Base-by-base conservation (phyloP, 768 basidiomycete genomes). In the Candolleomyces aberdarensis region DNA sequence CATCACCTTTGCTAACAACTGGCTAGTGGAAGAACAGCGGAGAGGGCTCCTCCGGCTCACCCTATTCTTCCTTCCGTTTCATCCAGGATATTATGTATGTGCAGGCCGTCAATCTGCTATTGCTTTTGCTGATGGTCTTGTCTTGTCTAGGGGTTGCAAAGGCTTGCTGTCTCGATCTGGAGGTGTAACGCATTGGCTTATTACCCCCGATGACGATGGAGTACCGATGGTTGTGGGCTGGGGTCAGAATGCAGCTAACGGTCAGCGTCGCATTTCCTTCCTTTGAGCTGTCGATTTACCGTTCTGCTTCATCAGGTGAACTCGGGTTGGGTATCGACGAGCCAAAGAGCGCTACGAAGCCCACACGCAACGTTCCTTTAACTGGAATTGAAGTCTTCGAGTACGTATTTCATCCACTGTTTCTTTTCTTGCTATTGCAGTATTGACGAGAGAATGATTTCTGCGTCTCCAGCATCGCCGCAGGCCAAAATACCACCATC, bases 1-100 rank as follows among this genome's bases (percentile, higher is more conserved):
- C 6, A 43, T 19, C 15, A 22, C 26, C 26, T 57, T 13, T 29
- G n/a, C 17, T 14, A 3, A 51, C 58, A 15, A 58, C 20, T 29
- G 31, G 57, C 61, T 61, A 94, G 85, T 98, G 92, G 92, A 98
- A 98, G 74, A 92, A 88, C 64, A 94, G 93, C 6, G 96, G 96
- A 11, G 96, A 97, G 73, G 96, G 93, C 26, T 95, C 94, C n/a
- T 84, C 84, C 15, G 93, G 93, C 11, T 93, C 91, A 26, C 92
- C 93, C 0, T 96, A 89, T 71, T 93, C 93, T 0, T 84, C 87
- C 1, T 96, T 96, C 80, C 85, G 92, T 56, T 86, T 83, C 69
- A 87, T 96, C 70, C 91, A 89, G 50, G 95, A 96, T 56, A 86
- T 95, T 72, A 86, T 89, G 94, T 89, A 59, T 41, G 84, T 70